Evolutionary conservation across 805 yeast genomes (phyloP), one percentile per base, ranked within the genome.

Genomic region (Brettanomyces naardenensis): DNA sequence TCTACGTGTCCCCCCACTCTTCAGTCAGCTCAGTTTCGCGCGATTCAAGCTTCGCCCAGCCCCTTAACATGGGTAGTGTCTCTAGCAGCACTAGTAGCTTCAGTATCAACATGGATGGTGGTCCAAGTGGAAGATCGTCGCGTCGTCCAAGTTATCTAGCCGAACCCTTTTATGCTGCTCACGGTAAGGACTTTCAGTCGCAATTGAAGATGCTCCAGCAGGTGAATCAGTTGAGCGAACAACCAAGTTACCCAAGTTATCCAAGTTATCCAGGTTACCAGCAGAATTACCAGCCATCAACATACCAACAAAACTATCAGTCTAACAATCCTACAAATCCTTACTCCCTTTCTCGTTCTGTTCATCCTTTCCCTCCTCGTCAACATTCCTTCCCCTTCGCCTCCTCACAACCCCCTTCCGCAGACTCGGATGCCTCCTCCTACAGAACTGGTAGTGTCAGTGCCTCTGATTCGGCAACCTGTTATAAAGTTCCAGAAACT

Each of bases 21-120:
- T 53, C 62, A 4, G 33, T 56, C 19, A 51, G 57, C 28, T 52
- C 59, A n/a, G 36, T 44, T n/a, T 48, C 57, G 21, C 49, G 48
- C 32, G 59, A 55, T 26, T 52, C 60, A 1, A 33, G 48, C 15
- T 46, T 49, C 41, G 39, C 37, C 13, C 31, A 34, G 31, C 19
- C 37, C 7, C 29, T 13, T 5, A 15, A 9, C 5, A 17, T 31
- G 25, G 28, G 25, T 11, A 37, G 41, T 14, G 27, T 25, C 19
- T 28, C 41, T 10, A 37, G 40, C 27, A 31, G 13, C 22, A 18
- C 36, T n/a, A 11, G 17, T 31, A 26, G 13, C 15, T 28, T 19
- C 31, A 13, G n/a, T 5, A 21, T 10, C 14, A 19, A 19, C 23
- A 6, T 19, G 14, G 14, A 19, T 26, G 28, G 29, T n/a, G 13